These are phyloP conservation scores for Hirschfeldia incana DNA, from an alignment of 345 rosid species.

Conservation along the genomic window DNA sequence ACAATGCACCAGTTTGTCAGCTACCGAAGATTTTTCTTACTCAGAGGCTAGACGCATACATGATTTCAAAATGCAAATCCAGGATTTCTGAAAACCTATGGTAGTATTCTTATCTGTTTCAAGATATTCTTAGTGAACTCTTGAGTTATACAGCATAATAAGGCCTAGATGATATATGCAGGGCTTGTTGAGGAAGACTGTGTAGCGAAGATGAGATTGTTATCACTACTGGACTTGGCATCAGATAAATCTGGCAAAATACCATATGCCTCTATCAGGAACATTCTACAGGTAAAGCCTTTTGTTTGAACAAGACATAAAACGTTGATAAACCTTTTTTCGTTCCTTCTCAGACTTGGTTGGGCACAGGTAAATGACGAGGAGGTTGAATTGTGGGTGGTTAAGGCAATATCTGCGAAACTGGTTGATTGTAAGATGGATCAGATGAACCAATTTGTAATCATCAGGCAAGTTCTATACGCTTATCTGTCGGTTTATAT, in stretches of 20 bases:
- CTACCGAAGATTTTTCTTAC: constrained; percentile 83
- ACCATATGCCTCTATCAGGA: constrained; percentile 64
- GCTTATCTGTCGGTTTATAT: not conserved
- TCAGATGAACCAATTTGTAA: constrained; percentile 81
- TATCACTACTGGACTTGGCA: constrained; percentile 81
- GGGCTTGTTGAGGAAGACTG: constrained; percentile 90
- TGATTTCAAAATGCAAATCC: constrained; percentile 77
- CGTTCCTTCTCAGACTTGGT: not conserved
- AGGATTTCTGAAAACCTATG: constrained; percentile 62
- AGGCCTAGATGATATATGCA: constrained; percentile 29
- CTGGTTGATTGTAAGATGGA: constrained; percentile 83
- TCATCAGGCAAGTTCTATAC: constrained; percentile 59
- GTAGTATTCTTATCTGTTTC: constrained; percentile 37
- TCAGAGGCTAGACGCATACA: constrained; percentile 74
- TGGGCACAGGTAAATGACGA: constrained; percentile 67
- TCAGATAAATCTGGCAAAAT: constrained; percentile 69
- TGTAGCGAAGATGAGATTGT: constrained; percentile 78
- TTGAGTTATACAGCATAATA: not conserved
- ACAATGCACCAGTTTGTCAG: constrained; percentile 66
- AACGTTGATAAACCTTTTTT: not conserved
- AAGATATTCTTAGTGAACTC: not conserved
- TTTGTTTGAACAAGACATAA: constrained; percentile 1
- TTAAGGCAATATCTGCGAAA: constrained; percentile 81
- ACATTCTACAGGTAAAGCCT: constrained; percentile 61
- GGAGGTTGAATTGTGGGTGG: constrained; percentile 87